These are phyloP conservation scores for Crucibulum laeve DNA, from an alignment of 768 basidiomycete species.

Conservation along the genomic window DNA sequence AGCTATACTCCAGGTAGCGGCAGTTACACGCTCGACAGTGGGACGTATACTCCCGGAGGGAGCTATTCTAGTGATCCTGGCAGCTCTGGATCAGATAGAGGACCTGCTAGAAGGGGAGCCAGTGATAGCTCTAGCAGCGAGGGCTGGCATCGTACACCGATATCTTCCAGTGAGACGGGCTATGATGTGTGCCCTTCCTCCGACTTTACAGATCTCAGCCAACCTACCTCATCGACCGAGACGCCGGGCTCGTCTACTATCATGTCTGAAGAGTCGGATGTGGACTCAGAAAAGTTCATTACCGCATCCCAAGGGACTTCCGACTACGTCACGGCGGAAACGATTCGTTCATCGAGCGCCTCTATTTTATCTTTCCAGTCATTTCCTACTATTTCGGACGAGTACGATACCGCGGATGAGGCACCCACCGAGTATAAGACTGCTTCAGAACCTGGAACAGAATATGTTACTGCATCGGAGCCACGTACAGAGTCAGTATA, in stretches of 20 bases:
- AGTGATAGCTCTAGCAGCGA: slow-evolving; percentile 12
- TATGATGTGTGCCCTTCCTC: slow-evolving; percentile 52
- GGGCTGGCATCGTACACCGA: slow-evolving; percentile 23
- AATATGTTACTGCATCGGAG: slow-evolving; percentile 46
- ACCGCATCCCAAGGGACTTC: slow-evolving; percentile 48
- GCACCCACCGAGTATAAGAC: slow-evolving; percentile 25
- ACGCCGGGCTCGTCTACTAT: slow-evolving; percentile 30
- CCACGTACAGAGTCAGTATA: slow-evolving; percentile 34
- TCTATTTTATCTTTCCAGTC: slow-evolving; percentile 51
- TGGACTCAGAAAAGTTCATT: slow-evolving; percentile 33
- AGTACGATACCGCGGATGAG: slow-evolving; percentile 29
- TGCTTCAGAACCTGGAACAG: slow-evolving; percentile 19
- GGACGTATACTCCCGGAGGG: slow-evolving; percentile 17
- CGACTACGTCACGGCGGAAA: slow-evolving; percentile 39
- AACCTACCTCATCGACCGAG: slow-evolving; percentile 22
- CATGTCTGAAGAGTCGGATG: slow-evolving; percentile 12
- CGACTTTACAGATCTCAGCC: slow-evolving; percentile 37
- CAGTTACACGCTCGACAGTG: slow-evolving; percentile 21
- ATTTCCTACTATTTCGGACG: slow-evolving; percentile 56
- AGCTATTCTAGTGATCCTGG: slow-evolving; percentile 9
- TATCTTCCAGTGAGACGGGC: slow-evolving; percentile 42
- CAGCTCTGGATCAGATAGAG: slow-evolving; percentile 8
- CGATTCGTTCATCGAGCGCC: slow-evolving; percentile 24
- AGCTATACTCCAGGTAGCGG: slow-evolving; percentile 23
- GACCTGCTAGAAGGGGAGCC: too few species aligned